phyloP scores from a whole-genome alignment of 2,329 filamentous ascomycete species.

The Fusarium oligoseptatum region DNA sequence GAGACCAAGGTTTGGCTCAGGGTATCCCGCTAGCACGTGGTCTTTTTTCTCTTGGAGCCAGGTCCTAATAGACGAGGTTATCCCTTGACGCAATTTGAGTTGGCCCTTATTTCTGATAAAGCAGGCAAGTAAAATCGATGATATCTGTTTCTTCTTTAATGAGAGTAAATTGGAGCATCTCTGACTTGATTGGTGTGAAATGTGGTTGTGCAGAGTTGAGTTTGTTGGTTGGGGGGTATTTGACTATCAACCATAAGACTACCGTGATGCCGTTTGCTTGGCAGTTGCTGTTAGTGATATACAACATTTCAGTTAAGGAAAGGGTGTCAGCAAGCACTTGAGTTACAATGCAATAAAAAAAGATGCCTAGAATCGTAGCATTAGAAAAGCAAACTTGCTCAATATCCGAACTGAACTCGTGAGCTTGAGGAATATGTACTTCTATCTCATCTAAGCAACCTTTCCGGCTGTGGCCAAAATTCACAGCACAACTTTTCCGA shows the following conservation, averaged over 20 bases:
- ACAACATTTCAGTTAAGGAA: neutral
- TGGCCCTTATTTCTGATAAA: conserved; percentile 40
- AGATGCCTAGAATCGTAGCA: neutral
- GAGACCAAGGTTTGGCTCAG: conserved; percentile 41
- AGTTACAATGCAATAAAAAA: neutral
- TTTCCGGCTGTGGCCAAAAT: conserved; percentile 29
- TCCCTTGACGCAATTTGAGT: conserved; percentile 38
- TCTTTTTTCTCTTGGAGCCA: conserved; percentile 43
- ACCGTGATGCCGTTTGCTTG: neutral
- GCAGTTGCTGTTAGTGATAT: neutral
- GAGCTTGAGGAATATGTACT: conserved; percentile 15
- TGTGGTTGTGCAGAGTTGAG: neutral
- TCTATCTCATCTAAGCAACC: conserved; percentile 31
- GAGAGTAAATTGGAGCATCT: neutral
- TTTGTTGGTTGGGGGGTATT: neutral
- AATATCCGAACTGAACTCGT: conserved; percentile 10
- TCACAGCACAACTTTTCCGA: conserved; percentile 36
- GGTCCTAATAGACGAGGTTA: conserved; percentile 50
- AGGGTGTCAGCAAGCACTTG: neutral
- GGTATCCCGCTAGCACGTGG: conserved; percentile 43
- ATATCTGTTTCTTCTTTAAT: conserved; percentile 45
- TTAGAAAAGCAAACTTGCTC: conserved; percentile 7
- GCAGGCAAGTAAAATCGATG: conserved; percentile 50
- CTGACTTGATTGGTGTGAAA: neutral
- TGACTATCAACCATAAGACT: neutral